phyloP scores from a whole-genome alignment of 805 yeast genomes.

The Candida arabinofermentans region DNA sequence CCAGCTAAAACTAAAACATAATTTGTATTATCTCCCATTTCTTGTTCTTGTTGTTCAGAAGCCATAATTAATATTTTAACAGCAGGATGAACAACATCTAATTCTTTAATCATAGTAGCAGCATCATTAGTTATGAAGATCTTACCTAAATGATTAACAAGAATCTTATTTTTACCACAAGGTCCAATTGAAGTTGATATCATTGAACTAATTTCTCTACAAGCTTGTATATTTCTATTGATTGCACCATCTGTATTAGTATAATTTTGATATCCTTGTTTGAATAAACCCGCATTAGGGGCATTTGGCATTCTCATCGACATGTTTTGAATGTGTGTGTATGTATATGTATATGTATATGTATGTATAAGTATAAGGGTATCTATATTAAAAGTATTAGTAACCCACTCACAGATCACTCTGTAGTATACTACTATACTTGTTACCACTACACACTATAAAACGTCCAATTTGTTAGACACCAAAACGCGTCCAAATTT shows the following conservation, averaged over 20 bases:
- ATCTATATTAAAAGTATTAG: too few species aligned
- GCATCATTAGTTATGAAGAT: constrained; percentile 93
- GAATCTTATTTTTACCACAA: constrained; percentile 93
- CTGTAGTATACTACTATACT: too few species aligned
- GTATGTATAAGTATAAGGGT: too few species aligned
- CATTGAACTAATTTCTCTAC: constrained; percentile 87
- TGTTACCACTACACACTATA: too few species aligned
- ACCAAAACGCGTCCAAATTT: too few species aligned
- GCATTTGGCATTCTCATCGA: constrained; percentile 88
- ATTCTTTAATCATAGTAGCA: constrained; percentile 92
- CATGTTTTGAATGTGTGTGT: too few species aligned
- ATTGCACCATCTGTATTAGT: constrained; percentile 93
- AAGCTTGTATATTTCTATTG: constrained; percentile 87
- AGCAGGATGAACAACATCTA: constrained; percentile 95
- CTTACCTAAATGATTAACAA: constrained; percentile 82
- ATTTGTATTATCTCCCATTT: constrained; percentile 96
- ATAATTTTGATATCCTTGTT: constrained; percentile 88
- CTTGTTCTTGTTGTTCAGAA: constrained; percentile 92
- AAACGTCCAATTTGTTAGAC: too few species aligned
- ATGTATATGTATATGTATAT: too few species aligned
- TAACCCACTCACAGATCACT: too few species aligned
- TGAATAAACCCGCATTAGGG: constrained; percentile 90
- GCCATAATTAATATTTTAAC: constrained; percentile 96
- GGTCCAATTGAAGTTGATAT: constrained; percentile 96
- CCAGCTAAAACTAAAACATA: constrained; percentile 91